Base-by-base conservation (phyloP, 192 early-diverging fungal genomes). In the Thamnidium elegans region DNA sequence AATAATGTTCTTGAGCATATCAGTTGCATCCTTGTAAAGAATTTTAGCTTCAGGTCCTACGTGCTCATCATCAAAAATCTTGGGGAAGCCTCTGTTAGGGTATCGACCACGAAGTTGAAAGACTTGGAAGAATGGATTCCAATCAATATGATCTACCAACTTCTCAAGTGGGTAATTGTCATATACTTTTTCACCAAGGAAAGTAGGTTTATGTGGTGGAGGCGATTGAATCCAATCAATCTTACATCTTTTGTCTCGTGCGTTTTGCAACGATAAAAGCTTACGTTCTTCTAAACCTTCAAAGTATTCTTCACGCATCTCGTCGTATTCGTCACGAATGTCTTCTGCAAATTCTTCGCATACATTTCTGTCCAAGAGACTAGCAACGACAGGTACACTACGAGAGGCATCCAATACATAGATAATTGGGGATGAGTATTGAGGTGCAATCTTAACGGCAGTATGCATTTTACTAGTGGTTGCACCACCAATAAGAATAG, bases 121-220 rank as follows among this genome's bases (percentile, higher is more conserved):
- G 14, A 94, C 93, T 73, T 98, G 95, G 86, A 98, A 98, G 86
- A 98, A 98, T 32, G 95, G 95, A 58, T 94, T 98, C 94, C 95
- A 98, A 76, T 98, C 95, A 54, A 98, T 96, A 66, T 90, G 91
- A n/a, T 83, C 76, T 26, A 94, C 68, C 14, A 98, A 77, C 44
- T 80, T 71, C 50, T 84, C 79, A 50, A 98, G 83, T 56, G 92
- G 89, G 73, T 86, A 84, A 63, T 92, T 81, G 53, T 90, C 78
- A 63, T 89, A 89, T 13, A 90, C 75, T 66, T 87, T 88, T 55
- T 88, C 90, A 39, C 95, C 95, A 48, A 94, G 71, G 77, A 93
- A 85, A 59, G 79, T 84, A 13, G 95, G 95, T 75, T 90, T 91
- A 64, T 82, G 84, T 11, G 92, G 89, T 71, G 81, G 72, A 43